Conservation (phyloP, 495 filamentous ascomycete species). For the Aspergillus biplanus region DNA sequence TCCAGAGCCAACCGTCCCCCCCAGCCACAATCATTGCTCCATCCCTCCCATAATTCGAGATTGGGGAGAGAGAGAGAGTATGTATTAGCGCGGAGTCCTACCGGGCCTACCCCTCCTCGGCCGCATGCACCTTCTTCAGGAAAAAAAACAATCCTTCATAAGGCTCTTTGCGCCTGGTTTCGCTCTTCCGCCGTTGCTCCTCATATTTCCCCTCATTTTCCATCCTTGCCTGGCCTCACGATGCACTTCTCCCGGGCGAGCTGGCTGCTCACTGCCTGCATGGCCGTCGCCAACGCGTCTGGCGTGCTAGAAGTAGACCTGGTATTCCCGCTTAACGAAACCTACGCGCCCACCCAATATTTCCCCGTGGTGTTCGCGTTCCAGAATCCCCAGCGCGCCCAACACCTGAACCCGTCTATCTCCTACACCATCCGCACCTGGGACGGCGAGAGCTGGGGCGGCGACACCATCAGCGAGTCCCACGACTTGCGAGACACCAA, state of each 20-base stretch:
- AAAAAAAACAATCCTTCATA: not conserved
- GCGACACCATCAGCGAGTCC: not conserved
- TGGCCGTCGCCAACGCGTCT: conserved; percentile 14
- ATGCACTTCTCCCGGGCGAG: not conserved
- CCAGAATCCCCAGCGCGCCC: conserved; percentile 33
- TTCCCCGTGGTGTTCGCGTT: conserved; percentile 46
- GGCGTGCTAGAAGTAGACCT: conserved; percentile 38
- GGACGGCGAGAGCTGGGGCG: not conserved
- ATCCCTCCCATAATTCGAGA: too few relatives aligned
- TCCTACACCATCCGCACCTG: conserved; percentile 13
- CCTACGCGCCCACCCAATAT: conserved; percentile 36
- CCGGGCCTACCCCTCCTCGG: too few relatives aligned
- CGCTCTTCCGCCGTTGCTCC: not conserved
- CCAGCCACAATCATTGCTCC: too few relatives aligned
- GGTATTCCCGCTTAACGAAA: conserved; percentile 46
- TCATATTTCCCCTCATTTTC: not conserved
- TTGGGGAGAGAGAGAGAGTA: too few relatives aligned
- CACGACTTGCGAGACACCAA: not conserved
- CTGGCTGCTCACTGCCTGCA: conserved; percentile 19
- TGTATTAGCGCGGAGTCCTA: too few relatives aligned
- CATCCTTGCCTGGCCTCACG: not conserved
- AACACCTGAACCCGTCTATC: conserved; percentile 22
- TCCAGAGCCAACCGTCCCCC: too few relatives aligned
- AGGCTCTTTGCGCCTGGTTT: not conserved
- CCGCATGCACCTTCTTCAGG: too few relatives aligned